Percentiles rank a stretch among this genome's conserved stretches.
phyloP scores from a whole-genome alignment of 768 basidiomycete genomes.

The Leccinum fibrillosum region DNA sequence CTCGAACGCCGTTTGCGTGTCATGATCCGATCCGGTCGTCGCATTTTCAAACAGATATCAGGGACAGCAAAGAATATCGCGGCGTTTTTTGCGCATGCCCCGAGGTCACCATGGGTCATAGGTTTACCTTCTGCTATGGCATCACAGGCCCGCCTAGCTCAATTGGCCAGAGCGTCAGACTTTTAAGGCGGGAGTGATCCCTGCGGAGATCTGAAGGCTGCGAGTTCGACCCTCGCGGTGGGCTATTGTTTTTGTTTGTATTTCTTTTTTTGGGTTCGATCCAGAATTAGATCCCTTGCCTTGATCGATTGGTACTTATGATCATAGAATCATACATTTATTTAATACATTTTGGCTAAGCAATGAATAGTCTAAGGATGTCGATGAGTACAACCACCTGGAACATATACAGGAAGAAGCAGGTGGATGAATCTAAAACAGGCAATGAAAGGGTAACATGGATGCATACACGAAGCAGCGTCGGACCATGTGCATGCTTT shows the following conservation, averaged over 20 bases:
- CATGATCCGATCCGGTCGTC: background rate
- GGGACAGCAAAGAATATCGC: background rate
- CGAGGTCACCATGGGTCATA: background rate
- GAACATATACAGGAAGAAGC: constrained; percentile 17
- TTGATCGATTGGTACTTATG: background rate
- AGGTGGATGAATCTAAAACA: constrained; percentile 10
- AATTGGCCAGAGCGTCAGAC: constrained; percentile 64
- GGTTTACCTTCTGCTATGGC: background rate
- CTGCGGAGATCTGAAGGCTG: constrained; percentile 66
- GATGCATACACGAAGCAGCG: constrained; percentile 5
- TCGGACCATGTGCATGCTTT: constrained; percentile 1
- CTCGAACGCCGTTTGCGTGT: constrained; percentile 6
- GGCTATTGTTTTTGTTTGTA: constrained; percentile 41
- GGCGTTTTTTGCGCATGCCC: background rate
- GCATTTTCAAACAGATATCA: background rate
- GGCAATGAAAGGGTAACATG: constrained; percentile 4
- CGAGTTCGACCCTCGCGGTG: constrained; percentile 85
- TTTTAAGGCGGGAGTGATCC: constrained; percentile 34
- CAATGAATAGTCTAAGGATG: constrained; percentile 19
- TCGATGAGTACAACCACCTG: constrained; percentile 14
- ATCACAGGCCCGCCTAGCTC: constrained; percentile 51
- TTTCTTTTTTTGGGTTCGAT: background rate
- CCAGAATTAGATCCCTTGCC: background rate
- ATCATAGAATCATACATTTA: constrained; percentile 1
- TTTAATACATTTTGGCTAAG: constrained; percentile 16